Evolutionary conservation across 75 land plant genomes (phyloP), one percentile per base, ranked within the genome.

Genomic region (Picea sitchensis): DNA sequence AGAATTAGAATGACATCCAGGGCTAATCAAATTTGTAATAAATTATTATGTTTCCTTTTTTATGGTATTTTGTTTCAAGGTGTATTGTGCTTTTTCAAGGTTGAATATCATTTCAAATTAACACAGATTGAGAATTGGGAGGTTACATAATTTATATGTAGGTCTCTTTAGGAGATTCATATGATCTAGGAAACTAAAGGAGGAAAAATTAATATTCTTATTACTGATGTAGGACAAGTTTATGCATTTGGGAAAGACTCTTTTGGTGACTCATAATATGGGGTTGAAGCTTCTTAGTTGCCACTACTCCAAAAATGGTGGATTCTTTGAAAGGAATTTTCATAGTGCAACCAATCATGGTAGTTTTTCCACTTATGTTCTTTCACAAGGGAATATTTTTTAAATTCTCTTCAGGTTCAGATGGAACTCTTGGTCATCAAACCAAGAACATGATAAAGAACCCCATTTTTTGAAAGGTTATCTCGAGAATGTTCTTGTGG

Each of bases 311-410:
- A 17, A 88, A 87, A 41, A 31, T 86, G 59, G 91, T 92, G 26
- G 94, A 92, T 61, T 92, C 96, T 14, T 82, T 94, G 86, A 87
- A 90, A 59, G 82, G 88, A 59, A 89, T 92, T 64, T 94, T 88
- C 79, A 92, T 87, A 38, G 96, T 94, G 20, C 96, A 94, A 84
- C 92, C 87, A 62, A 91, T 92, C 61, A 90, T 92, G 96, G 96
- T 18, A 92, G 89, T 77, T 94, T 92, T 87, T 94, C 92, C 84
- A 90, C 92, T 15, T 94, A 91, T 31, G 90, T 94, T 32, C 80
- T 94, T 21, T 92, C 94, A 20, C 77, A 92, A 68, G 96, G 92
- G 76, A 95, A 95, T 56, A 85, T 91, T 94, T 8, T 94, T 92
- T 59, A 94, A 92, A 6, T 94, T 92, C 60, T 92, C 90, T 47